Evolutionary conservation across 2,329 filamentous ascomycete genomes (phyloP).

Genomic region (Corynespora cassiicola): DNA sequence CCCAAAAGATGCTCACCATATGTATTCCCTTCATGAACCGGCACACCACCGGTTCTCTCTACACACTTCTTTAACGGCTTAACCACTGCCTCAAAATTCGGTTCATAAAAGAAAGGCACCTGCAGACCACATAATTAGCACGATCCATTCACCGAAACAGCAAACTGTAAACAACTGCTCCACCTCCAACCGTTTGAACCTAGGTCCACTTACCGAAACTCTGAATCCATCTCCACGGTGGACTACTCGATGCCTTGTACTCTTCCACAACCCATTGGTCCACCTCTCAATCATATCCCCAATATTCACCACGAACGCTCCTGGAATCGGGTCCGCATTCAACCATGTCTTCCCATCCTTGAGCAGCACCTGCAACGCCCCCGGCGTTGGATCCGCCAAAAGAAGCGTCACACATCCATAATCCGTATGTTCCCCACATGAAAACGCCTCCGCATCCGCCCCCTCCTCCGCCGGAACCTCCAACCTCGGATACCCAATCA

Average conservation of each 20-base stretch:
- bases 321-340: constrained; percentile 51
- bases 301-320: constrained; percentile 57
- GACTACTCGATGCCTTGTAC: constrained; percentile 54
- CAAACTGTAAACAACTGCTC: too few relatives aligned
- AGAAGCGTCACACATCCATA: constrained; percentile 57
- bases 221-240: constrained; percentile 48
- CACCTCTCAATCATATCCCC: constrained; percentile 58
- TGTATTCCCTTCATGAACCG: constrained; percentile 38
- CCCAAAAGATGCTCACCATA: constrained; percentile 53
- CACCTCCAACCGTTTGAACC: too few relatives aligned
- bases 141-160: too few relatives aligned
- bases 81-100: constrained; percentile 49
- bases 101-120: constrained; percentile 60
- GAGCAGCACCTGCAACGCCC: constrained; percentile 51
- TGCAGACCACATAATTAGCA: too few relatives aligned
- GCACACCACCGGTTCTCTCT: constrained; percentile 32
- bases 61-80: constrained; percentile 48
- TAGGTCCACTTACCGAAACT: too few relatives aligned
- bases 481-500: constrained; percentile 49
- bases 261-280: constrained; percentile 53
- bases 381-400: constrained; percentile 51
- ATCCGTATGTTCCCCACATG: constrained; percentile 53
- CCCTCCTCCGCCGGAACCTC: constrained; percentile 12
- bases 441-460: constrained; percentile 34
- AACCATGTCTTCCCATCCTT: constrained; percentile 52